These are phyloP conservation scores for Rhodotorula babjevae DNA, from an alignment of 768 basidiomycete genomes.

Conservation along the genomic window DNA sequence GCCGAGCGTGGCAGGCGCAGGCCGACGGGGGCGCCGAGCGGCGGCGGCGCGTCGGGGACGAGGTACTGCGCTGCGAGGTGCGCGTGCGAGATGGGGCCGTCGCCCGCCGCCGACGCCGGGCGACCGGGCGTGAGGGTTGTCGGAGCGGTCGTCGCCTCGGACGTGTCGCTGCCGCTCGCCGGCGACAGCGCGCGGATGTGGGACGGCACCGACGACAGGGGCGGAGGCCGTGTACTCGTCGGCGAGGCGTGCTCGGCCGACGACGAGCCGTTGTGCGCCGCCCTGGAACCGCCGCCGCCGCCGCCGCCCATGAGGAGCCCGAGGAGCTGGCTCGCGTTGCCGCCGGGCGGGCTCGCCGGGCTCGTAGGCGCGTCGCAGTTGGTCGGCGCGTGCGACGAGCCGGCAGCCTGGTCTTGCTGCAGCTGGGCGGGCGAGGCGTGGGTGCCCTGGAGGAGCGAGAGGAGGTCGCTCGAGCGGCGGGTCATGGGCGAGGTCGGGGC, in stretches of 20 bases:
- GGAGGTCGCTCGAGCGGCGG: background rate
- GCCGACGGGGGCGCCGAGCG: background rate
- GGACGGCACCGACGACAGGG: background rate
- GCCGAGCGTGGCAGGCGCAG: conserved; percentile 10
- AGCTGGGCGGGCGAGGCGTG: background rate
- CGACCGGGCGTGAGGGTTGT: background rate
- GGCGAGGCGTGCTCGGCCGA: background rate
- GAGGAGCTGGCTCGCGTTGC: background rate
- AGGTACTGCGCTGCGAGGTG: conserved; percentile 1
- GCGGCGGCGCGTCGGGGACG: background rate
- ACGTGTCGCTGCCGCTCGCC: background rate
- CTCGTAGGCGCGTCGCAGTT: background rate
- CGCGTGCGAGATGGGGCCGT: background rate
- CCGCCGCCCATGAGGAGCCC: background rate
- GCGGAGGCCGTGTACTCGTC: background rate
- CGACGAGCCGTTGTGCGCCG: background rate
- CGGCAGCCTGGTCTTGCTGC: too few species aligned
- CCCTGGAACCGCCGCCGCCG: background rate
- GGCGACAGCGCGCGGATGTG: background rate
- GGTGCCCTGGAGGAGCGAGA: conserved; percentile 3
- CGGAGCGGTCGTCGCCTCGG: background rate
- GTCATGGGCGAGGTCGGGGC: background rate
- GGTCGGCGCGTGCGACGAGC: too few species aligned
- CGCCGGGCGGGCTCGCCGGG: background rate
- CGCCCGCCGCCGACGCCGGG: background rate